Evolutionary conservation across 805 yeast genomes (phyloP).

Genomic region (Brettanomyces anomalus): DNA sequence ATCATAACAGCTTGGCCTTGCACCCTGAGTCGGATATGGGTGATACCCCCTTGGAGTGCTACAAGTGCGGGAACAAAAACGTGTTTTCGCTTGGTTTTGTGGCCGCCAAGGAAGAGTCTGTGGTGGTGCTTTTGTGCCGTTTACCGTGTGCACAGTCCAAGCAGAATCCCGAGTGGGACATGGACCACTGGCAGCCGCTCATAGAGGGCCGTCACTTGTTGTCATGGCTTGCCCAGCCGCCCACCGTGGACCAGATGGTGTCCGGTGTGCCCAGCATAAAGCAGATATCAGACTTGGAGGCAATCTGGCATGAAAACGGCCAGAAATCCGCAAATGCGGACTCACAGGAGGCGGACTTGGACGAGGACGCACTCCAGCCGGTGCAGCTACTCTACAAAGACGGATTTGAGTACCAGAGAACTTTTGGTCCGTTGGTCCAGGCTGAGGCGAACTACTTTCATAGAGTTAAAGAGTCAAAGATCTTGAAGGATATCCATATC

Average conservation of each 20-base stretch:
- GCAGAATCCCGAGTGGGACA: slow-evolving; percentile 71
- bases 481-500: slow-evolving; percentile 62
- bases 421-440: slow-evolving; percentile 76
- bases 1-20: slow-evolving; percentile 64
- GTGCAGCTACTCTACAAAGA: slow-evolving; percentile 70
- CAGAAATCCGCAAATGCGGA: too few species aligned
- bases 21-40: slow-evolving; percentile 81
- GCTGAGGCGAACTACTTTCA: slow-evolving; percentile 77
- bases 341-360: too few species aligned
- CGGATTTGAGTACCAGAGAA: slow-evolving; percentile 76
- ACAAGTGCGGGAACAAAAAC: slow-evolving; percentile 78
- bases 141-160: slow-evolving; percentile 77
- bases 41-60: slow-evolving; percentile 82
- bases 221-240: slow-evolving; percentile 72
- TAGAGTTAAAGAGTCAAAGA: slow-evolving; percentile 66
- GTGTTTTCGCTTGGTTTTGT: slow-evolving; percentile 80
- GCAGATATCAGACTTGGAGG: slow-evolving; percentile 67
- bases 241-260: slow-evolving; percentile 55
- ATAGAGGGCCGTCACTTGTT: slow-evolving; percentile 72
- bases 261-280: slow-evolving; percentile 45
- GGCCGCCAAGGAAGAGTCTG: slow-evolving; percentile 76
- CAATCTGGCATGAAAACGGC: slow-evolving; percentile 52
- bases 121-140: slow-evolving; percentile 80
- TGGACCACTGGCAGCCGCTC: slow-evolving; percentile 77
- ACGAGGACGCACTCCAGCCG: slow-evolving; percentile 28